Conservation (phyloP, 2,329 filamentous ascomycete genomes). For the Verticillium zaregamsianum region DNA sequence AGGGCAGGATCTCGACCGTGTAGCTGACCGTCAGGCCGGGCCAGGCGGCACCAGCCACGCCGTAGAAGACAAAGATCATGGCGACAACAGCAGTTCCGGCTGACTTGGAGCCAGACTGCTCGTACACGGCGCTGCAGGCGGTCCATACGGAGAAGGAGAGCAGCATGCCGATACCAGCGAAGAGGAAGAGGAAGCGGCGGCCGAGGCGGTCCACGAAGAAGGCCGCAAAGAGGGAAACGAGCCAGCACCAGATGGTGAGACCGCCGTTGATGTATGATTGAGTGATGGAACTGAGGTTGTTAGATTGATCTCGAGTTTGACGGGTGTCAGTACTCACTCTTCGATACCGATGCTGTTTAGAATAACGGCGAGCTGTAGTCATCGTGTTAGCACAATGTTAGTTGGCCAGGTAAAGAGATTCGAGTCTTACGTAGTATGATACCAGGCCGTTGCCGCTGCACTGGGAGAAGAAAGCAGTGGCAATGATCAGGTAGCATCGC, state of each 20-base stretch:
- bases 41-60: slow-evolving; percentile 53
- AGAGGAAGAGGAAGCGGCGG: slow-evolving; percentile 52
- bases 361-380: neutral
- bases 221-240: slow-evolving; percentile 47
- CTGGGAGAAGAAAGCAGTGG: slow-evolving; percentile 55
- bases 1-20: slow-evolving; percentile 46
- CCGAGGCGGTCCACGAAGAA: slow-evolving; percentile 51
- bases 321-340: slow-evolving; percentile 43
- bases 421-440: slow-evolving; percentile 51
- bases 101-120: slow-evolving; percentile 29
- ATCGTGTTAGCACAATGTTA: neutral
- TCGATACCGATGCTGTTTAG: slow-evolving; percentile 35
- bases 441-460: slow-evolving; percentile 58
- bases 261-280: slow-evolving; percentile 29
- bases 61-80: slow-evolving; percentile 31
- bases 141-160: slow-evolving; percentile 49
- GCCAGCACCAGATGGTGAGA: slow-evolving; percentile 45
- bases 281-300: neutral
- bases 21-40: slow-evolving; percentile 53
- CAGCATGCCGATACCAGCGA: slow-evolving; percentile 36
- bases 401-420: neutral
- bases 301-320: slow-evolving; percentile 23
- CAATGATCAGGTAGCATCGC: slow-evolving; percentile 45
- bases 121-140: slow-evolving; percentile 39
- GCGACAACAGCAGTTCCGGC: slow-evolving; percentile 38